phyloP scores from a whole-genome alignment of 2,329 filamentous ascomycete species.

The Pseudocercospora fuligena region DNA sequence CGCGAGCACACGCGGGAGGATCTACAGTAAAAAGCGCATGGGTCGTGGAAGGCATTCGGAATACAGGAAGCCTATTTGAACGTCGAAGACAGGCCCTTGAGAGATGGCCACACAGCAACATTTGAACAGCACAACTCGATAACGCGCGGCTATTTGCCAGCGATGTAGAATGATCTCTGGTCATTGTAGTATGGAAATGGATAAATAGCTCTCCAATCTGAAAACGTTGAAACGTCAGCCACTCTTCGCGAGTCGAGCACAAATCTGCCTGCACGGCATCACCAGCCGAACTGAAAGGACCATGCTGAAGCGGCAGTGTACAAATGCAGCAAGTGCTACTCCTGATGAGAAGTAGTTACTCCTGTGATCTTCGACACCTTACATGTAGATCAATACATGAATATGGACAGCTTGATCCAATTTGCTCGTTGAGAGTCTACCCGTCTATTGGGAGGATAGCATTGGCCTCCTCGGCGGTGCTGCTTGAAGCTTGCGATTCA shows the following conservation, averaged over 20 bases:
- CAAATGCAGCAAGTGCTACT: background rate
- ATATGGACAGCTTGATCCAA: background rate
- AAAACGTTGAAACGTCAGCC: constrained; percentile 7
- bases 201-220: constrained; percentile 33
- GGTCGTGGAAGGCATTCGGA: constrained; percentile 4
- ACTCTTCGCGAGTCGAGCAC: background rate
- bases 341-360: background rate
- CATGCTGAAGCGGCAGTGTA: background rate
- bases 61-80: constrained; percentile 15
- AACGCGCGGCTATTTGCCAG: constrained; percentile 22
- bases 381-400: background rate
- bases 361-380: background rate
- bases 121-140: constrained; percentile 23
- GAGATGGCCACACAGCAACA: constrained; percentile 3
- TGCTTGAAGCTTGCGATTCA: background rate
- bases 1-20: background rate
- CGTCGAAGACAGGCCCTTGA: constrained; percentile 8
- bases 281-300: background rate
- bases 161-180: constrained; percentile 33
- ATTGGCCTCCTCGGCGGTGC: background rate
- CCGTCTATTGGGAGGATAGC: background rate
- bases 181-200: constrained; percentile 28
- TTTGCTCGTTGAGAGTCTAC: background rate
- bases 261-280: background rate
- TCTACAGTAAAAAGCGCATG: constrained; percentile 7